phyloP scores from a whole-genome alignment of 1,284 basidiomycete species.

The Erythrobasidium hasegawianum region DNA sequence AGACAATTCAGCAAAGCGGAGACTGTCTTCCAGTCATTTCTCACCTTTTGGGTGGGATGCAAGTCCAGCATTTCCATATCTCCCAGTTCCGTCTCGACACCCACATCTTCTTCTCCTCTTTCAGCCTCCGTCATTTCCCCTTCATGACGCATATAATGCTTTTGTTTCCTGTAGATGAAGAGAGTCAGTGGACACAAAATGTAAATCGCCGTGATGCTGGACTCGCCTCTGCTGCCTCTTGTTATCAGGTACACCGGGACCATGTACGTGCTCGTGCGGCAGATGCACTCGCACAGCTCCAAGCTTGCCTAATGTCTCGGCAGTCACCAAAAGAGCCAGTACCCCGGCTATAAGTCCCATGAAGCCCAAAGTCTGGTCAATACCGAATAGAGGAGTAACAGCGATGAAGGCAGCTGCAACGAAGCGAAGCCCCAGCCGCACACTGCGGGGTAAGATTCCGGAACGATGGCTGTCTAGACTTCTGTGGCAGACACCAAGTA shows the following conservation, averaged over 20 bases:
- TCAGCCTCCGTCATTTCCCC: slow-evolving; percentile 45
- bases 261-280: slow-evolving; percentile 24
- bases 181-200: no score
- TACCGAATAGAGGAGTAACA: slow-evolving; percentile 41
- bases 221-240: not conserved
- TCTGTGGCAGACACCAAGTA: slow-evolving; percentile 45
- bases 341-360: slow-evolving; percentile 40
- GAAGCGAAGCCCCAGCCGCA: slow-evolving; percentile 42
- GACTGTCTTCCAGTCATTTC: no score
- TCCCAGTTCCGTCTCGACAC: slow-evolving; percentile 46
- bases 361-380: slow-evolving; percentile 40
- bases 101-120: slow-evolving; percentile 47
- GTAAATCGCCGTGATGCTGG: not conserved
- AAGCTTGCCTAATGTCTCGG: slow-evolving; percentile 48
- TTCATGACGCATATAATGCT: slow-evolving; percentile 4
- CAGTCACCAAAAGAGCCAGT: slow-evolving; percentile 40
- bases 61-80: slow-evolving; percentile 45
- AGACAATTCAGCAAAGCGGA: no score
- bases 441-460: slow-evolving; percentile 42
- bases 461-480: slow-evolving; percentile 43
- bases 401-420: slow-evolving; percentile 39
- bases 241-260: not conserved
- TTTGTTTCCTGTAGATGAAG: not conserved
- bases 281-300: slow-evolving; percentile 44
- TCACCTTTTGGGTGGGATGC: slow-evolving; percentile 6